Evolutionary conservation across 768 basidiomycete genomes (phyloP), one percentile per base, ranked within the genome.

Genomic region (Suillus subalutaceus): DNA sequence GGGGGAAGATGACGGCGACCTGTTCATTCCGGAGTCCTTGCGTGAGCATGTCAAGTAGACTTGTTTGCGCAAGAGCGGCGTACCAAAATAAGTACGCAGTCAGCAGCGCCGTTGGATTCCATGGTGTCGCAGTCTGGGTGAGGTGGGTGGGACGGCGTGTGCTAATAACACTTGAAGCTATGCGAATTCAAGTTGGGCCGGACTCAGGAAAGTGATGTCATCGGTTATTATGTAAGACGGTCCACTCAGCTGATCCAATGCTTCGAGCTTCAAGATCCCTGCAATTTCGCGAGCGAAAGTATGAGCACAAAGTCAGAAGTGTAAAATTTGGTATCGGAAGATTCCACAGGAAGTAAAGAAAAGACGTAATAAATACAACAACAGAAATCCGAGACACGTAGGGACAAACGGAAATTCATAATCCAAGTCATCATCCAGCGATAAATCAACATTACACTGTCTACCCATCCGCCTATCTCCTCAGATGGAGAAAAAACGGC

Each of bases 401-500:
- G 50, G 12, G n/a, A 59, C 61, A 58, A 56, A 64, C 35, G 37
- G 26, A 61, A 57, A 71, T 69, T 58, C 13, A 53, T 9, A 46
- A 52, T 48, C 61, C 64, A 48, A 63, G 72, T 63, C 72, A 53
- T 63, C 20, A 52, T 32, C 65, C 30, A 48, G 43, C 26, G 43
- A 26, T 37, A 44, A 13, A 57, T 62, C 26, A 38, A 40, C 57
- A 43, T n/a, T 23, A 56, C 58, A 59, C 57, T 15, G 46, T 43
- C 62, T 43, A 56, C 48, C 41, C n/a, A 38, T 66, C 10, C 15
- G 2, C 43, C 40, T 9, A 65, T 67, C 60, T 71, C 80, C 57
- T 71, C 80, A 94, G 67, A 94, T 84, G 72, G 89, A 88, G 74
- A 93, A 93, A n/a, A 77, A 94, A 93, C 13, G 92, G 92, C 70